Evolutionary conservation across 352 stramenopile genomes (phyloP).

Genomic region (Pythium sp.): DNA sequence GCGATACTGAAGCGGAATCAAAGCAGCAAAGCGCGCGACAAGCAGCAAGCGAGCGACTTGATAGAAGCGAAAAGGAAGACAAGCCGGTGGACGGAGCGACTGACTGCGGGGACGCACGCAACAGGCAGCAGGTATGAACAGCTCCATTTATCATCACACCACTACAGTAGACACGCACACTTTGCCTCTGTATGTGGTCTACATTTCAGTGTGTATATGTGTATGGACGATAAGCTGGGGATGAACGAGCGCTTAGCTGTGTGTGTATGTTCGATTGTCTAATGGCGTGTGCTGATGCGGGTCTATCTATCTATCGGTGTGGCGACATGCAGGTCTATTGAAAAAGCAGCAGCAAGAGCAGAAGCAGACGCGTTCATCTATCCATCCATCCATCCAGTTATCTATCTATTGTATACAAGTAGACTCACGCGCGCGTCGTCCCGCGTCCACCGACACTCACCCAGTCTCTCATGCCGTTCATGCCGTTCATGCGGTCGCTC

Average conservation of each 20-base stretch:
- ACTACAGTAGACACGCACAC: not conserved
- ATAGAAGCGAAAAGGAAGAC: not conserved
- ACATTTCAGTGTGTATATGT: not conserved
- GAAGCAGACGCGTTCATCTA: not conserved
- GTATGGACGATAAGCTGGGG: too few species aligned
- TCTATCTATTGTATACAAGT: not conserved
- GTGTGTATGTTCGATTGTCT: not conserved
- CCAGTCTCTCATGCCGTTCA: not conserved
- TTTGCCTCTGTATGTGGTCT: not conserved
- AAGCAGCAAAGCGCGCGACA: not conserved
- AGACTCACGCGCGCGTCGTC: not conserved
- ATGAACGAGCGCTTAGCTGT: not conserved
- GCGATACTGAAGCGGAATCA: not conserved
- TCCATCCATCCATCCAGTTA: not conserved
- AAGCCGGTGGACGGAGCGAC: not conserved
- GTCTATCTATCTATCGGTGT: not conserved
- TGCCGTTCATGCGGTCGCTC: not conserved
- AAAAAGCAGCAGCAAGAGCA: not conserved
- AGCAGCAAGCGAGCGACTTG: not conserved
- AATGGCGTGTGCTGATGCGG: not conserved
- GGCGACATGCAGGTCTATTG: not conserved
- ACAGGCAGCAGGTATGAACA: not conserved
- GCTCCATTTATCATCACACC: not conserved
- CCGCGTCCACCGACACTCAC: too few species aligned
- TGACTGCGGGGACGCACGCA: not conserved